These are phyloP conservation scores for Uronychia binucleata DNA, from an alignment of 73 alveolate species.

Conservation along the genomic window DNA sequence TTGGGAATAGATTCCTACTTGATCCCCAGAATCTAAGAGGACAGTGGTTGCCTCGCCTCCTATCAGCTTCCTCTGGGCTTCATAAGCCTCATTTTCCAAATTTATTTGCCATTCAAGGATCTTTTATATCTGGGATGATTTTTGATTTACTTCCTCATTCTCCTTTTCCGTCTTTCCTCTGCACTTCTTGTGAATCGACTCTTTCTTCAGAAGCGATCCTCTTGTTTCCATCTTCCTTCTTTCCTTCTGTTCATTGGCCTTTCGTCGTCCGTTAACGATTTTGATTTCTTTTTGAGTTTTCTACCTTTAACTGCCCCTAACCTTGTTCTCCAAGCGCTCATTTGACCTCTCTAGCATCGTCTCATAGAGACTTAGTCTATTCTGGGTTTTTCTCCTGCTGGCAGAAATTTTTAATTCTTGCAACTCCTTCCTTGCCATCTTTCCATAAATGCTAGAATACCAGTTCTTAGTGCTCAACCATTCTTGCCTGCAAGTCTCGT, in stretches of 20 bases:
- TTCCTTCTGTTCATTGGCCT: background rate
- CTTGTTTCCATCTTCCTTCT: background rate
- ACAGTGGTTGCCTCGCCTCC: background rate
- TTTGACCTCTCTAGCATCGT: background rate
- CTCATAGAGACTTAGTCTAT: background rate
- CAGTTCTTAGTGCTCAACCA: background rate
- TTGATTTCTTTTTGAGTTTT: background rate
- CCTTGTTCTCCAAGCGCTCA: background rate
- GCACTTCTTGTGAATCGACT: background rate
- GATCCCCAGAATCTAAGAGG: background rate
- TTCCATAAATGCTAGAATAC: background rate
- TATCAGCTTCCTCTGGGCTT: background rate
- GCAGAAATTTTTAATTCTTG: background rate
- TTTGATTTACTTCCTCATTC: background rate
- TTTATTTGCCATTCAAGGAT: background rate
- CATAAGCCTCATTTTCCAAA: background rate
- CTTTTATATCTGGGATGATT: background rate
- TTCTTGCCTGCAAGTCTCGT: background rate
- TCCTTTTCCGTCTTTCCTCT: background rate
- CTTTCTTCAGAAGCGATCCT: background rate
- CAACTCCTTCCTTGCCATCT: background rate
- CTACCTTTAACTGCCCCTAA: too few species aligned
- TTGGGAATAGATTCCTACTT: background rate
- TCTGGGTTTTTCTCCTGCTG: background rate
- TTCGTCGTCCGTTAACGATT: background rate